A percentile compares a stretch with the other conserved stretches of the same genome.
Evolutionary conservation across 257 asterid species (phyloP).

Genomic region (Schizonepeta tenuifolia): DNA sequence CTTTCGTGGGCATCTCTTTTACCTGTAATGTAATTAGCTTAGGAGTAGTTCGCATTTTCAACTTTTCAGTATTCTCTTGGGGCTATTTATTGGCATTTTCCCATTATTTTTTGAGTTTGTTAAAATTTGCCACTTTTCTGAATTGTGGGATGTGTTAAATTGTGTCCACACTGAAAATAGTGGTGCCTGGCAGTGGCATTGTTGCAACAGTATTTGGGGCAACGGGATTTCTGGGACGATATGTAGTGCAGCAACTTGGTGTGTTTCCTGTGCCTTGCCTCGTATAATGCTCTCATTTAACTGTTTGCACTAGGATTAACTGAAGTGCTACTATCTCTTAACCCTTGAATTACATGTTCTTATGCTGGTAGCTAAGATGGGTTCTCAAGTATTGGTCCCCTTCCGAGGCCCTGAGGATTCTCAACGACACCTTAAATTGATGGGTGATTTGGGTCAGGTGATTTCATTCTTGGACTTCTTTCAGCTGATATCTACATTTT

Average conservation of each 20-base stretch:
- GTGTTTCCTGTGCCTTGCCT: conserved; percentile 31
- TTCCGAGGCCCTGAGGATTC: conserved; percentile 96
- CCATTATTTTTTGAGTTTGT: neutral
- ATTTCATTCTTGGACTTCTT: conserved; percentile 16
- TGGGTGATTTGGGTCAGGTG: conserved; percentile 99
- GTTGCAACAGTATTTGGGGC: conserved; percentile 97
- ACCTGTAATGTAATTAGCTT: neutral
- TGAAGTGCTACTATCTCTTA: conserved; percentile 5
- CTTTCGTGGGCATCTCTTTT: conserved; percentile 6
- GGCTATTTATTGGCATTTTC: neutral
- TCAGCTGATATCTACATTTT: neutral
- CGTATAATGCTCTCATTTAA: conserved; percentile 14
- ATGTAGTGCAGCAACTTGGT: conserved; percentile 95
- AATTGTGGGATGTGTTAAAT: conserved; percentile 21
- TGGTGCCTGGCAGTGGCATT: conserved; percentile 78
- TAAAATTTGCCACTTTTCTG: no score
- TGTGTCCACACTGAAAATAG: conserved; percentile 26
- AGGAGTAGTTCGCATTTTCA: neutral
- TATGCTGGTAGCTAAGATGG: conserved; percentile 78
- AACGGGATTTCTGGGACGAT: conserved; percentile 95
- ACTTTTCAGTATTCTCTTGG: neutral
- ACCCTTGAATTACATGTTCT: conserved; percentile 16
- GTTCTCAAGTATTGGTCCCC: conserved; percentile 95
- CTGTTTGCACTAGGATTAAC: neutral
- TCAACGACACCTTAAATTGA: conserved; percentile 91